Conservation (phyloP, 2,329 filamentous ascomycete genomes). For the Cordyceps pruinosa region DNA sequence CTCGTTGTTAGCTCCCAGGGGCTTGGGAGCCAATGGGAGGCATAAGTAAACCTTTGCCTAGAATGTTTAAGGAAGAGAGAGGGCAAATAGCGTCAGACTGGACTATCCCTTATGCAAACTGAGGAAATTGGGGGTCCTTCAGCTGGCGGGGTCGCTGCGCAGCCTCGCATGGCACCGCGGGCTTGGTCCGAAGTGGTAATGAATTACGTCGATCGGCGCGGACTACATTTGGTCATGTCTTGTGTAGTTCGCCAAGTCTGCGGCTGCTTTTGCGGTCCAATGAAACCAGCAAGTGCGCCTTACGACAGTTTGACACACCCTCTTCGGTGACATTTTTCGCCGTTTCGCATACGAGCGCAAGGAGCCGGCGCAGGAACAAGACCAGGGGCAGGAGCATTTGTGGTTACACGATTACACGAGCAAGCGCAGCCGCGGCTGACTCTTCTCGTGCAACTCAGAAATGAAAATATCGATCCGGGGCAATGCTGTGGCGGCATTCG, state of each 20-base stretch:
- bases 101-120: background rate
- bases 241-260: background rate
- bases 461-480: background rate
- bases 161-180: background rate
- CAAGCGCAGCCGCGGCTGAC: background rate
- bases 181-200: background rate
- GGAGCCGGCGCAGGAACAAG: background rate
- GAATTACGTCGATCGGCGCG: background rate
- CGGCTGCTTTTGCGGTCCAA: background rate
- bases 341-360: background rate
- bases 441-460: background rate
- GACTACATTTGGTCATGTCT: background rate
- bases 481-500: background rate
- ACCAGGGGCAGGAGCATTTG: background rate
- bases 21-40: background rate
- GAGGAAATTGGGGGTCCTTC: background rate
- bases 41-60: background rate
- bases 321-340: background rate
- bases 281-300: background rate
- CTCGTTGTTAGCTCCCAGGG: background rate
- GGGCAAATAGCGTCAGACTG: background rate
- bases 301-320: background rate
- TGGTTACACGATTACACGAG: background rate
- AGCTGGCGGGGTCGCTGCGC: background rate
- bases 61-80: background rate